phyloP scores from a whole-genome alignment of 164 flowering plant species.

The Sedum album region DNA sequence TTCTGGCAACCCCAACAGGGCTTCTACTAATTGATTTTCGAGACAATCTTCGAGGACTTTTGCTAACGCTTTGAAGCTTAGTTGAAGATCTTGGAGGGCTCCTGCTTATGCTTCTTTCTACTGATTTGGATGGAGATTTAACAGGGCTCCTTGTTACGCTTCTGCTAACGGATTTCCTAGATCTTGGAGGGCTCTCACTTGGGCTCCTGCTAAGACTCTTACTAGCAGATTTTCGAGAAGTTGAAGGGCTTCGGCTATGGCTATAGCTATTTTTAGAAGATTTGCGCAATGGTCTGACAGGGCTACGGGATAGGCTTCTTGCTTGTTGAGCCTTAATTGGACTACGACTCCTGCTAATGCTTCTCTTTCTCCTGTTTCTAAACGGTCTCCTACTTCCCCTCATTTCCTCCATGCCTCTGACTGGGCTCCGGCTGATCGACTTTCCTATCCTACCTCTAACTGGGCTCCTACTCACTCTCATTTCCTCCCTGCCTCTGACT shows the following conservation, averaged over 20 bases:
- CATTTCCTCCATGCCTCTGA: constrained; percentile 26
- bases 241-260: constrained; percentile 34
- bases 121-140: not conserved
- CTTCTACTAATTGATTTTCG: not conserved
- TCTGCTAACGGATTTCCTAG: not conserved
- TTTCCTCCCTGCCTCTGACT: constrained; percentile 22
- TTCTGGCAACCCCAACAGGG: not conserved
- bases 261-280: constrained; percentile 30
- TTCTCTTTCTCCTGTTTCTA: constrained; percentile 23
- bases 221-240: constrained; percentile 34
- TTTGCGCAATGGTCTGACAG: constrained; percentile 27
- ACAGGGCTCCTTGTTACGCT: not conserved
- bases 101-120: not conserved
- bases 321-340: constrained; percentile 24
- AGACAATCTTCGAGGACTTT: not conserved
- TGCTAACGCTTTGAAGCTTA: not conserved
- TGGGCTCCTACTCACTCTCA: constrained; percentile 48
- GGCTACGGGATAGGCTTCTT: constrained; percentile 36
- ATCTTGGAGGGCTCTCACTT: not conserved
- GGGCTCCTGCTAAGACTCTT: constrained; percentile 42
- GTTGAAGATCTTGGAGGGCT: not conserved
- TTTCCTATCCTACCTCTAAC: constrained; percentile 33
- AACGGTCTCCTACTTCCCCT: constrained; percentile 39
- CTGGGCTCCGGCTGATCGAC: constrained; percentile 44
- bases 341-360: constrained; percentile 26